phyloP scores from a whole-genome alignment of 2,329 filamentous ascomycete genomes.

The Tolypocladium guangdongense region DNA sequence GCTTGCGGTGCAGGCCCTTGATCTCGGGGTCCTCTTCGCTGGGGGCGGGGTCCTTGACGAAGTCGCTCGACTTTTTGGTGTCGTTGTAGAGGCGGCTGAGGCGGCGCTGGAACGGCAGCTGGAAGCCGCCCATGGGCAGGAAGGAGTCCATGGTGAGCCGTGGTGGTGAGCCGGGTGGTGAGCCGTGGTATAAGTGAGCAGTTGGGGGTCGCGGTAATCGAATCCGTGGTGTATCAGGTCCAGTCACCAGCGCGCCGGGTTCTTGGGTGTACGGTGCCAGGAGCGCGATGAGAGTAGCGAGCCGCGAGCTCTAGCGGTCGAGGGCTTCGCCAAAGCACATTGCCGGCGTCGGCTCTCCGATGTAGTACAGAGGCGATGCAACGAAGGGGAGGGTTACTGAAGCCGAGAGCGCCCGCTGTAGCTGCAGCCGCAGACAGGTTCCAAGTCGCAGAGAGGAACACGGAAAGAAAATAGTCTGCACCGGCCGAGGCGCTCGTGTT shows the following conservation, averaged over 20 bases:
- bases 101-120: slow-evolving; percentile 48
- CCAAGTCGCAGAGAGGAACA: not conserved
- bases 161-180: not conserved
- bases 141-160: slow-evolving; percentile 41
- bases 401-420: not conserved
- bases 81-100: slow-evolving; percentile 69
- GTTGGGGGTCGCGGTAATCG: not conserved
- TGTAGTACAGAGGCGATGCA: not conserved
- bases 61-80: slow-evolving; percentile 68
- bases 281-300: not conserved
- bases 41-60: slow-evolving; percentile 54
- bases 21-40: slow-evolving; percentile 58
- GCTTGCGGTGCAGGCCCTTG: slow-evolving; percentile 61
- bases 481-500: not conserved
- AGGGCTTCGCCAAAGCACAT: not conserved
- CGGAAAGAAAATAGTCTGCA: not conserved
- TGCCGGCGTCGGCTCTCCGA: not conserved
- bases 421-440: not conserved
- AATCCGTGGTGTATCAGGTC: not conserved
- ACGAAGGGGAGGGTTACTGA: no score
- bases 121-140: slow-evolving; percentile 38
- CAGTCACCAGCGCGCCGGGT: not conserved
- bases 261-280: not conserved
- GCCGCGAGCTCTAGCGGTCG: not conserved
- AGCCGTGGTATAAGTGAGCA: not conserved